phyloP scores from a whole-genome alignment of 2,329 filamentous ascomycete species.

The Sclerotinia sclerotiorum region DNA sequence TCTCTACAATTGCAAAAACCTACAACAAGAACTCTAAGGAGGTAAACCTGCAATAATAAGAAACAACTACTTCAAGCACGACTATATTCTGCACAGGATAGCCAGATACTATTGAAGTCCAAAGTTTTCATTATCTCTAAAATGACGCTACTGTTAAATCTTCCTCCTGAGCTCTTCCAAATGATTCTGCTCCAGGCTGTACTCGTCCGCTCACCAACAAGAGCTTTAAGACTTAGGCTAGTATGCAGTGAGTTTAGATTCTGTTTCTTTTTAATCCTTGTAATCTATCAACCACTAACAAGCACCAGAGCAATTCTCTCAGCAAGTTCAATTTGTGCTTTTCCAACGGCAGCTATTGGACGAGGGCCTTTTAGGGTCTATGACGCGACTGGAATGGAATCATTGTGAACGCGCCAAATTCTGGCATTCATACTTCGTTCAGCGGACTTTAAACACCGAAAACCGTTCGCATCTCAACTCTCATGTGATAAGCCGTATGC shows the following conservation, averaged over 20 bases:
- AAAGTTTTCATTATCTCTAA: background rate
- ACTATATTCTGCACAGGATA: no score
- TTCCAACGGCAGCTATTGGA: background rate
- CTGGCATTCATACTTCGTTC: background rate
- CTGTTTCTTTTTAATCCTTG: background rate
- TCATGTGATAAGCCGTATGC: background rate
- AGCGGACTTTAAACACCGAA: background rate
- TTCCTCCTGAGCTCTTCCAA: background rate
- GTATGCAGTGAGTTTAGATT: background rate
- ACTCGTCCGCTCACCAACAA: background rate
- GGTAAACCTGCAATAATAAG: no score
- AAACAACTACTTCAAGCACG: no score
- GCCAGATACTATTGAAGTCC: background rate
- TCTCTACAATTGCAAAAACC: no score
- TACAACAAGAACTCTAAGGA: no score
- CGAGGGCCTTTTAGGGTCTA: background rate
- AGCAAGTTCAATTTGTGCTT: background rate
- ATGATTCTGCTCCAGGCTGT: background rate
- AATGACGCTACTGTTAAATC: background rate
- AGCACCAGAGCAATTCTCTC: background rate
- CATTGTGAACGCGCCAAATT: background rate
- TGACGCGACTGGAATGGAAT: no score
- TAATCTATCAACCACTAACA: background rate
- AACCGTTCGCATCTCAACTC: background rate
- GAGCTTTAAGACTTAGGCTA: background rate